phyloP scores from a whole-genome alignment of 768 basidiomycete species.

The Amanita muscaria region DNA sequence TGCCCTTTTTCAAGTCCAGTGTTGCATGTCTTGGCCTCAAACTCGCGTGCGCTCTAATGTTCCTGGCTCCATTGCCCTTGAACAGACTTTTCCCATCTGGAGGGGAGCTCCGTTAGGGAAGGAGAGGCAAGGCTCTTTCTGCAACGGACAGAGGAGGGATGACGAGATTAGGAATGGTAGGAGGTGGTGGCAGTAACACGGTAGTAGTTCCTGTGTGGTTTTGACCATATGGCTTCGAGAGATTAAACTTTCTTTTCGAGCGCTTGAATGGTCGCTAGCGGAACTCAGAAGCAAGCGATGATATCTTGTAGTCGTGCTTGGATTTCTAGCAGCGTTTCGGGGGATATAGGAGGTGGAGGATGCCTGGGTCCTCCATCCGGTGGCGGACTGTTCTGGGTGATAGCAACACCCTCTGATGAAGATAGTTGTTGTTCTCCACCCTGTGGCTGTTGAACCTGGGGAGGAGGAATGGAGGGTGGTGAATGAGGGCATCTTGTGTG shows the following conservation, averaged over 20 bases:
- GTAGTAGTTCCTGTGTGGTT: no score
- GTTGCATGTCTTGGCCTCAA: constrained; percentile 61
- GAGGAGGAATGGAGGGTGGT: constrained; percentile 57
- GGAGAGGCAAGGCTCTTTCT: constrained; percentile 26
- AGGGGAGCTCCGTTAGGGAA: constrained; percentile 44
- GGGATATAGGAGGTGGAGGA: constrained; percentile 15
- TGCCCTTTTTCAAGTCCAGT: constrained; percentile 38
- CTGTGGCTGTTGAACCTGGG: constrained; percentile 12
- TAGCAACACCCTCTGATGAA: no score
- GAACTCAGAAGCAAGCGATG: constrained; percentile 65
- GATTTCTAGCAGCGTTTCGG: constrained; percentile 43
- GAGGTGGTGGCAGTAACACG: no score
- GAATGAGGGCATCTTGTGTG: constrained; percentile 25
- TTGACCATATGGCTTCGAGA: constrained; percentile 61
- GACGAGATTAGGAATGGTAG: no score
- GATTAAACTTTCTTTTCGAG: constrained; percentile 60
- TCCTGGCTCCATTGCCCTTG: constrained; percentile 80
- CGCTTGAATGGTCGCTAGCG: constrained; percentile 62
- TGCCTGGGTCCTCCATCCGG: constrained; percentile 13
- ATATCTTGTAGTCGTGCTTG: constrained; percentile 78
- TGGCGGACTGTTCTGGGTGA: constrained; percentile 6
- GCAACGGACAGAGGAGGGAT: constrained; percentile 4
- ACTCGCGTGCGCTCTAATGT: constrained; percentile 72
- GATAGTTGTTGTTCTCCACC: neutral
- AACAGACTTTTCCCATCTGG: constrained; percentile 68